A percentile compares a stretch with the other conserved stretches of the same genome.
Evolutionary conservation across 768 basidiomycete species (phyloP).

Genomic region (Tephrocybe sp.): DNA sequence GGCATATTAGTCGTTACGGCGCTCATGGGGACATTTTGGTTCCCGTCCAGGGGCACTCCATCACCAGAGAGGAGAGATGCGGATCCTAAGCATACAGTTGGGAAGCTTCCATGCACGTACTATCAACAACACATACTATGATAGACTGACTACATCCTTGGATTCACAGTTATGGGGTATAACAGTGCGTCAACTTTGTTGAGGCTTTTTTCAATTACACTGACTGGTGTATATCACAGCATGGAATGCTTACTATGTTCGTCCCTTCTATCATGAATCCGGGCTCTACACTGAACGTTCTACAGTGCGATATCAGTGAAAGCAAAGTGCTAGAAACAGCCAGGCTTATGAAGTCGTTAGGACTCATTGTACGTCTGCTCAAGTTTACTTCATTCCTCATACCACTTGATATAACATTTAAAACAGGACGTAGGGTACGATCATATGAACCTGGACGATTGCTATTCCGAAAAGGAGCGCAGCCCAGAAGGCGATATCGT

Average conservation of each 20-base stretch:
- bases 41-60: neutral
- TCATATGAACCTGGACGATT: slow-evolving; percentile 65
- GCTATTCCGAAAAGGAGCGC: slow-evolving; percentile 58
- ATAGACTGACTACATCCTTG: neutral
- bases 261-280: slow-evolving; percentile 9
- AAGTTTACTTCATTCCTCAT: neutral
- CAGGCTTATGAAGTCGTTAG: slow-evolving; percentile 41
- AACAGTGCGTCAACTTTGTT: slow-evolving; percentile 47
- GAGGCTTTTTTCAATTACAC: neutral
- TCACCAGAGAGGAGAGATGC: neutral
- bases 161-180: slow-evolving; percentile 52
- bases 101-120: slow-evolving; percentile 5
- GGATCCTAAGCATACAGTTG: neutral
- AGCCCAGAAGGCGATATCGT: slow-evolving; percentile 50
- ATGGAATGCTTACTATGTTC: slow-evolving; percentile 69
- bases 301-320: slow-evolving; percentile 59
- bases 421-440: slow-evolving; percentile 55
- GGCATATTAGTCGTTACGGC: neutral
- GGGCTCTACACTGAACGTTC: neutral
- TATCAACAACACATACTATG: neutral
- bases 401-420: neutral
- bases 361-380: slow-evolving; percentile 40
- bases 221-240: slow-evolving; percentile 31
- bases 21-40: slow-evolving; percentile 2
- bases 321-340: slow-evolving; percentile 50